Percentiles rank a stretch among this genome's conserved stretches.
phyloP scores from a whole-genome alignment of 805 yeast genomes.

The Candida morakotiae region DNA sequence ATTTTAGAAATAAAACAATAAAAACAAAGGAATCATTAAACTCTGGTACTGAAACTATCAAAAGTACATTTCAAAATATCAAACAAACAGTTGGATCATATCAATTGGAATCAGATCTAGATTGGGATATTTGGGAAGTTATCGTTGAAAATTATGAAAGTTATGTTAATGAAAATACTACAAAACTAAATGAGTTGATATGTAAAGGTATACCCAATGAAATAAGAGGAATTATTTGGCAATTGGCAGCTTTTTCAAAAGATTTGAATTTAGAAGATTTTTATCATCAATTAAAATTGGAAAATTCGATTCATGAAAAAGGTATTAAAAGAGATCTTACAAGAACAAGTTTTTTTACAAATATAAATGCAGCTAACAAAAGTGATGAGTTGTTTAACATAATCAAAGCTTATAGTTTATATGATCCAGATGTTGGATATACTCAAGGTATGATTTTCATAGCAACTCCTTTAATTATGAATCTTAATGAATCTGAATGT shows the following conservation, averaged over 20 bases:
- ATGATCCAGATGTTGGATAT: slow-evolving; percentile 92
- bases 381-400: slow-evolving; percentile 65
- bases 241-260: slow-evolving; percentile 76
- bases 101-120: slow-evolving; percentile 36
- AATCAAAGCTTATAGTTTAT: slow-evolving; percentile 77
- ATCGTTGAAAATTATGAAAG: slow-evolving; percentile 74
- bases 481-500: slow-evolving; percentile 79
- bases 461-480: slow-evolving; percentile 77
- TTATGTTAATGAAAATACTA: slow-evolving; percentile 60
- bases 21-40: slow-evolving; percentile 45
- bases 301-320: slow-evolving; percentile 61
- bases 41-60: slow-evolving; percentile 35
- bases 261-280: slow-evolving; percentile 58
- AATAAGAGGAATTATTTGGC: slow-evolving; percentile 91
- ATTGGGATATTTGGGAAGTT: slow-evolving; percentile 86
- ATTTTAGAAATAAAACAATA: slow-evolving; percentile 45
- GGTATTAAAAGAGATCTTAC: slow-evolving; percentile 78
- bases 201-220: slow-evolving; percentile 79
- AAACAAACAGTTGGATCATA: slow-evolving; percentile 44
- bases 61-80: slow-evolving; percentile 44
- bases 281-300: slow-evolving; percentile 46
- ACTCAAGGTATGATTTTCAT: slow-evolving; percentile 98
- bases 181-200: slow-evolving; percentile 56
- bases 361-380: slow-evolving; percentile 50
- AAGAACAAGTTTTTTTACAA: slow-evolving; percentile 77